Evolutionary conservation across 257 asterid genomes (phyloP), one percentile per base, ranked within the genome.

Genomic region (Datura wrightii): DNA sequence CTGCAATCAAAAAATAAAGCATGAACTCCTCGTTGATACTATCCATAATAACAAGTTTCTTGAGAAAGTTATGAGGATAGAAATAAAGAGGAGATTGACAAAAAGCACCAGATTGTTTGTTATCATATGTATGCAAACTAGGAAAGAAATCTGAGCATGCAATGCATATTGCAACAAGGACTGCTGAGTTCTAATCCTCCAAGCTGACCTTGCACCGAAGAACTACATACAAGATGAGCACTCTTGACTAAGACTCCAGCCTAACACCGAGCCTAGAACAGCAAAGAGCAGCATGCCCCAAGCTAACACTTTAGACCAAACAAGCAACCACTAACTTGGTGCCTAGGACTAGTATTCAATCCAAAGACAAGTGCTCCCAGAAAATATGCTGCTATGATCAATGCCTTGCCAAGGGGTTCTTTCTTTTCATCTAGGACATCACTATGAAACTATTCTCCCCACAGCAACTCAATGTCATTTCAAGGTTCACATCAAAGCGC

Each of bases 1-100:
- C 99, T 96, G 92, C 83, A 84, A 90, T 76, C 39, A 62, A 31
- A 76, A 46, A 76, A 76, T 13, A 76, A 7, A 76, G 46, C 46
- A 76, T 76, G 46, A 76, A 76, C 82, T 52, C 46, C 82, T 19
- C 5, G 55, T 62, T 55, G 24, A 60, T 82, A 79, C 69, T 74
- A 88, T 34, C 80, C 88, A 83, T 56, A 76, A 50, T 24, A 52
- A 16, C 60, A 7, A 76, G 41, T 62, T 76, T 76, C 63, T 24
- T 50, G 46, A 31, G 8, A 14, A 76, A 76, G 62, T 76, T 13
- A 50, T 31, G 46, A 50, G 82, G 41, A 50, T 1, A 74, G 7
- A 46, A 46, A 74, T 46, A 50, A 3, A 19, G 42, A 46, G n/a
- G 41, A 24, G 80, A 74, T 11, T 74, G 80, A 46, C 31, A 74